Evolutionary conservation across 1,139 yeast genomes (phyloP).

Genomic region (Candida sojae): DNA sequence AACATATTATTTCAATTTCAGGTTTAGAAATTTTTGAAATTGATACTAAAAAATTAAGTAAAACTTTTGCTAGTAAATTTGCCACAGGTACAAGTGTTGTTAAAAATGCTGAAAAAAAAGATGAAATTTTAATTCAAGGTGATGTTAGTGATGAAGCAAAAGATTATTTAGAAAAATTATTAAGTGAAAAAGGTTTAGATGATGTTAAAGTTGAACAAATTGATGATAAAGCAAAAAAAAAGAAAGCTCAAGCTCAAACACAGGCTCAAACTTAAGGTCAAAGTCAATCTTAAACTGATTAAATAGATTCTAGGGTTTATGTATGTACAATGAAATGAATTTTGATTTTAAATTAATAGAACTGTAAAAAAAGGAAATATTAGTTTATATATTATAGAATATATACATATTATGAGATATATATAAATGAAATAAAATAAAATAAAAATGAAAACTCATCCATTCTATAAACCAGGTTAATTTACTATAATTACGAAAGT

Average conservation of each 20-base stretch:
- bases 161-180: slow-evolving; percentile 65
- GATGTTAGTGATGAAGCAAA: slow-evolving; percentile 94
- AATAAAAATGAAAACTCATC: background rate
- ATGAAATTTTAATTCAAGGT: slow-evolving; percentile 91
- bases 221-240: slow-evolving; percentile 56
- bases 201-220: slow-evolving; percentile 87
- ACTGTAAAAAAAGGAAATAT: too few relatives aligned
- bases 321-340: too few relatives aligned
- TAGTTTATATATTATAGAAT: background rate
- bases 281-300: too few relatives aligned
- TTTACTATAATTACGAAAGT: slow-evolving; percentile 6
- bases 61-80: slow-evolving; percentile 89
- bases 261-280: too few relatives aligned
- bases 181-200: slow-evolving; percentile 79
- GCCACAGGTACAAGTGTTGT: slow-evolving; percentile 98
- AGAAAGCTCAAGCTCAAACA: slow-evolving; percentile 7
- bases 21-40: slow-evolving; percentile 89
- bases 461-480: too few relatives aligned
- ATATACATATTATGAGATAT: background rate
- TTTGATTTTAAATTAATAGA: too few relatives aligned
- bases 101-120: slow-evolving; percentile 88
- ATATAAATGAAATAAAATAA: background rate
- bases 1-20: slow-evolving; percentile 81
- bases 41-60: slow-evolving; percentile 83
- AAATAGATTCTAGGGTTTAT: too few relatives aligned